Percentiles rank a stretch among this genome's conserved stretches.
Evolutionary conservation across 495 filamentous ascomycete species (phyloP).

Genomic region (Neurospora sp.): DNA sequence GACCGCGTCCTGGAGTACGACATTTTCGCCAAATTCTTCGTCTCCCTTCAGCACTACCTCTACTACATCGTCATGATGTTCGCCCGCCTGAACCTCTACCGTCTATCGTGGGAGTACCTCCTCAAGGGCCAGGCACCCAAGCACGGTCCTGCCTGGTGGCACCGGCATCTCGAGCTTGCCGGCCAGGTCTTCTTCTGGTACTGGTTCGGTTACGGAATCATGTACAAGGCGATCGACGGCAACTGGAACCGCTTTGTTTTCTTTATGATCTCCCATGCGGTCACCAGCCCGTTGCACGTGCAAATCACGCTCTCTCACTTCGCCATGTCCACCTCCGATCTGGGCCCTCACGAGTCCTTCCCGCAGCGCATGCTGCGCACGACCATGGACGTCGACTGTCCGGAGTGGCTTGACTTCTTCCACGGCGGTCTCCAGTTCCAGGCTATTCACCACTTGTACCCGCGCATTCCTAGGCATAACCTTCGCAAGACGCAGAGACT

Average conservation of each 20-base stretch:
- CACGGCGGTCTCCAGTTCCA: constrained; percentile 97
- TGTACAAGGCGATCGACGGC: constrained; percentile 69
- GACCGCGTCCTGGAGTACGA: constrained; percentile 81
- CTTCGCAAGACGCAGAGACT: constrained; percentile 72
- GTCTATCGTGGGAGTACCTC: constrained; percentile 74
- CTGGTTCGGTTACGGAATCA: constrained; percentile 82
- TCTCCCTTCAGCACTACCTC: constrained; percentile 69
- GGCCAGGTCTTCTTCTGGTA: constrained; percentile 87
- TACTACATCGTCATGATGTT: constrained; percentile 83
- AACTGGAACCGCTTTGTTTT: constrained; percentile 61
- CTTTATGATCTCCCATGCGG: constrained; percentile 76
- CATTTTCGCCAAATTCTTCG: constrained; percentile 55
- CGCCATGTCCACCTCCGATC: constrained; percentile 88
- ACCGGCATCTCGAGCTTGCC: constrained; percentile 71
- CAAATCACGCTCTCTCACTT: constrained; percentile 97
- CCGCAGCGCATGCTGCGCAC: constrained; percentile 95
- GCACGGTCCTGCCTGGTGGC: constrained; percentile 82
- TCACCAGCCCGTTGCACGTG: constrained; percentile 80
- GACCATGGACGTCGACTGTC: constrained; percentile 97
- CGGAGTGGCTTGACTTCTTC: constrained; percentile 90
- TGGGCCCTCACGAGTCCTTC: constrained; percentile 82
- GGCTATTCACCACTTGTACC: constrained; percentile 89
- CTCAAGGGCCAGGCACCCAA: constrained; percentile 64
- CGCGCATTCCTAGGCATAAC: constrained; percentile 92
- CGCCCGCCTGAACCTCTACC: constrained; percentile 88